A percentile compares a stretch with the other conserved stretches of the same genome.
Evolutionary conservation across 2,329 filamentous ascomycete species (phyloP).

Genomic region (Bipolaris gigantea): DNA sequence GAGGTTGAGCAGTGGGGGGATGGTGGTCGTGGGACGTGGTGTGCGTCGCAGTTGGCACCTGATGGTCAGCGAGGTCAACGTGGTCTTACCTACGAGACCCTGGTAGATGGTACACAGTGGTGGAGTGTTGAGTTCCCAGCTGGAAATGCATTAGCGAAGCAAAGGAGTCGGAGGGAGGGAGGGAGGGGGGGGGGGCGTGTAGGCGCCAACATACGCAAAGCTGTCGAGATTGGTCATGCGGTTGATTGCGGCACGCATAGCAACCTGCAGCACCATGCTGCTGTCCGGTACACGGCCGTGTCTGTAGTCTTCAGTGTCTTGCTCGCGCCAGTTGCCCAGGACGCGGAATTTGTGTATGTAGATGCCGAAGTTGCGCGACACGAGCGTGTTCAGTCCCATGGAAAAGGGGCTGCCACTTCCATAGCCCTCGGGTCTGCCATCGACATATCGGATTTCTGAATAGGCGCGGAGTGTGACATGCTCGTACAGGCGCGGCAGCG

Average conservation of each 20-base stretch:
- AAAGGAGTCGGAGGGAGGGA: neutral
- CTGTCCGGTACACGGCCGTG: conserved; percentile 64
- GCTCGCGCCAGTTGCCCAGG: conserved; percentile 60
- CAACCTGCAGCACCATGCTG: conserved; percentile 65
- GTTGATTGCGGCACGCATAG: conserved; percentile 61
- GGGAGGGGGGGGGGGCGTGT: neutral
- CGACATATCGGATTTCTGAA: conserved; percentile 59
- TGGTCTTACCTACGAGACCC: conserved; percentile 53
- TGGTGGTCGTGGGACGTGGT: conserved; percentile 59
- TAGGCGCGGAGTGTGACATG: conserved; percentile 60
- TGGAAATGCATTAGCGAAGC: conserved; percentile 30
- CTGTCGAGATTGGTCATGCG: conserved; percentile 58
- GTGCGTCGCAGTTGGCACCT: conserved; percentile 59
- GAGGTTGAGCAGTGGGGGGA: conserved; percentile 61
- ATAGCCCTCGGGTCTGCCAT: conserved; percentile 61
- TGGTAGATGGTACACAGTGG: conserved; percentile 61
- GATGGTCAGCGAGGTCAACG: conserved; percentile 58
- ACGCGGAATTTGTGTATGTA: conserved; percentile 58
- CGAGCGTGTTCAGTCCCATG: conserved; percentile 64
- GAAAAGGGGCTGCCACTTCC: conserved; percentile 65
- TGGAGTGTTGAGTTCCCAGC: conserved; percentile 65
- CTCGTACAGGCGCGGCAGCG: conserved; percentile 62
- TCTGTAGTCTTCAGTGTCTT: conserved; percentile 60
- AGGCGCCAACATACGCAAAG: conserved; percentile 51
- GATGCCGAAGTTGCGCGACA: conserved; percentile 56